Base-by-base conservation (phyloP, 2,329 filamentous ascomycete genomes). In the Thyridium curvatum region DNA sequence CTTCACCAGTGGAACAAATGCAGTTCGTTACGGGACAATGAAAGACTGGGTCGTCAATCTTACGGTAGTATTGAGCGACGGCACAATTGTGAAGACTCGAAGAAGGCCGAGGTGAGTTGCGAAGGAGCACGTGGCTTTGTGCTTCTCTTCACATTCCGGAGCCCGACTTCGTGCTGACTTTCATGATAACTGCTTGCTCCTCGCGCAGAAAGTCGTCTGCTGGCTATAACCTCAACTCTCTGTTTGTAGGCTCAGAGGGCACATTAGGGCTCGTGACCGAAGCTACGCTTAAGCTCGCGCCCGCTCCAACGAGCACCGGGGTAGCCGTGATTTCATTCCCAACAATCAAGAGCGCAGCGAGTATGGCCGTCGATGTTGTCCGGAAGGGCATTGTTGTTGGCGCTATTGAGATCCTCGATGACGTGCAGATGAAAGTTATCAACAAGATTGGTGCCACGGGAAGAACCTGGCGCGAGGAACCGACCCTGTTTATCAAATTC, bases 21-120 rank as follows among this genome's bases (percentile, higher is more conserved):
- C 86, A 4, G 88, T 88, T 57, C 73, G 85, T 35, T 93, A 93
- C 55, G 87, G 86, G 37, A 93, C 86, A 0, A 93, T 93, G 86
- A 78, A 84, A 39, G 87, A 94, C 55, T 94, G 86, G 86, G 86
- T 93, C 2, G 62, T 91, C 9, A 84, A 79, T 37, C 65, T 94
- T 35, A 93, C 86, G 0, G 83, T 93, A 3, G 86, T 26, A 1
- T 71, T 94, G 38, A 84, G 86, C 2, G 86, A 93, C 58, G 86
- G 87, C 16, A 88, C 38, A 15, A 59, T 83, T 14, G 78, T 88
- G 57, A 86, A 26, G 21, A 26, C 21, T 26, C 21, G 21, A 26
- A 6, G 10, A 10, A 26, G 21, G 21, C 21, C 21, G 10, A 26
- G n/a, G n/a, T n/a, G n/a, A n/a, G n/a, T n/a, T n/a, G n/a, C n/a